Percentiles rank a stretch among this genome's conserved stretches.
These are phyloP conservation scores for Aspergillus ustus DNA, from an alignment of 2,329 filamentous ascomycete species.

Conservation along the genomic window DNA sequence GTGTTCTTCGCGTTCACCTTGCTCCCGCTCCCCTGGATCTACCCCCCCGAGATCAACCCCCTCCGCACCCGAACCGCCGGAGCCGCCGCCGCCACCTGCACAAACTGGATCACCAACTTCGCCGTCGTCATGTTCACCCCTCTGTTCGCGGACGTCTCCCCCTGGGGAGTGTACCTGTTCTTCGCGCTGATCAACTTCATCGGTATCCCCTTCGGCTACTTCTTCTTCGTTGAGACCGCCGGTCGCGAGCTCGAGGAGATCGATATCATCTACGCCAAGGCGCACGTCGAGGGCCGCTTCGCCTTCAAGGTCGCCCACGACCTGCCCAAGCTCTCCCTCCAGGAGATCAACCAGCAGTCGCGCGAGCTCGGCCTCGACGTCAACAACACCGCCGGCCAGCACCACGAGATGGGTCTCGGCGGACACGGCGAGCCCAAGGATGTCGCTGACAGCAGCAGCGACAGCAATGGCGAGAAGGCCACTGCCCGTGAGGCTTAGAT, in stretches of 20 bases:
- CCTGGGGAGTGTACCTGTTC: slow-evolving; percentile 49
- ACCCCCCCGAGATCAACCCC: slow-evolving; percentile 56
- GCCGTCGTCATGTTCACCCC: slow-evolving; percentile 55
- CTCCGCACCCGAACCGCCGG: slow-evolving; percentile 58
- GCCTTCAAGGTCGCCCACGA: slow-evolving; percentile 31
- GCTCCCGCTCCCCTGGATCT: slow-evolving; percentile 63
- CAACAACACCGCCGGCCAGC: neutral
- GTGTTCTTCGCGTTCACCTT: slow-evolving; percentile 68
- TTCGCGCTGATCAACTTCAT: slow-evolving; percentile 43
- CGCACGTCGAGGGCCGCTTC: slow-evolving; percentile 40
- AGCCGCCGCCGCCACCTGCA: slow-evolving; percentile 55
- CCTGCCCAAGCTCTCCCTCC: slow-evolving; percentile 36
- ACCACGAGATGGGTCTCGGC: neutral
- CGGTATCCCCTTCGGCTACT: slow-evolving; percentile 55
- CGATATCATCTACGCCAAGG: slow-evolving; percentile 46
- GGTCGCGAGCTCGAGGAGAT: slow-evolving; percentile 48
- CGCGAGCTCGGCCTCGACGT: slow-evolving; percentile 29
- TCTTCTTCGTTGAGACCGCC: slow-evolving; percentile 57
- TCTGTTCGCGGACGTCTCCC: slow-evolving; percentile 37
- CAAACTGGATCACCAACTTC: slow-evolving; percentile 61
- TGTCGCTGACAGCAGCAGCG: slow-evolving; percentile 5
- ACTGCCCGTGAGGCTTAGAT: neutral
- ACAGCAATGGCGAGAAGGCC: neutral
- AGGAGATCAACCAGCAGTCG: slow-evolving; percentile 32
- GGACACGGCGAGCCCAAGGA: neutral